A percentile compares a stretch with the other conserved stretches of the same genome.
Conservation (phyloP, 1,284 basidiomycete species). For the Trametes sp. region DNA sequence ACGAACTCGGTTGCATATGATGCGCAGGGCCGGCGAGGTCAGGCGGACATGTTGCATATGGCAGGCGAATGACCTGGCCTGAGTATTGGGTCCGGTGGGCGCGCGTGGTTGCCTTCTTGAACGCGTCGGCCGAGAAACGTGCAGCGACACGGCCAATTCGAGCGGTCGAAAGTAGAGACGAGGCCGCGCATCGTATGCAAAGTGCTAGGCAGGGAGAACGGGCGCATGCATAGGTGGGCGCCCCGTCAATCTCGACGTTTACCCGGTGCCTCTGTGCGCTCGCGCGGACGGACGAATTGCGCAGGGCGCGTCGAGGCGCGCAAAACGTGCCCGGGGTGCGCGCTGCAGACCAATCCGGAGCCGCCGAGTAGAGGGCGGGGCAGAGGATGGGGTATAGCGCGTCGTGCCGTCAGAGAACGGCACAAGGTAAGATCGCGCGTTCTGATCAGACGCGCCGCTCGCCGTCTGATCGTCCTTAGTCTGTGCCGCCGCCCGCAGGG, state of each 20-base stretch:
- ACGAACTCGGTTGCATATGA: conserved; percentile 16
- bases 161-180: conserved; percentile 1
- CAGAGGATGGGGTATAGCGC: neutral
- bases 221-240: neutral
- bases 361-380: neutral
- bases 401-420: neutral
- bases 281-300: neutral
- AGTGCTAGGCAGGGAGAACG: neutral
- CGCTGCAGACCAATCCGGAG: neutral
- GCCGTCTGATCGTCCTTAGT: conserved; percentile 2
- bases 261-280: neutral
- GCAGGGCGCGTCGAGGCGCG: neutral
- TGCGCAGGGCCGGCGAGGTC: conserved; percentile 8
- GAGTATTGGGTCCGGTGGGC: neutral
- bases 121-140: neutral
- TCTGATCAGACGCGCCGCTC: neutral
- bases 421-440: neutral
- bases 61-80: neutral
- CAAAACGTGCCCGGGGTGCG: neutral
- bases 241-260: neutral
- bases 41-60: conserved; percentile 19
- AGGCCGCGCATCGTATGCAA: conserved; percentile 4
- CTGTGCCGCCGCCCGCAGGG: neutral
- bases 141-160: neutral
- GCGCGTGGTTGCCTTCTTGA: neutral